Evolutionary conservation across 1,284 basidiomycete species (phyloP), one percentile per base, ranked within the genome.

Genomic region (Athelia psychrophila): DNA sequence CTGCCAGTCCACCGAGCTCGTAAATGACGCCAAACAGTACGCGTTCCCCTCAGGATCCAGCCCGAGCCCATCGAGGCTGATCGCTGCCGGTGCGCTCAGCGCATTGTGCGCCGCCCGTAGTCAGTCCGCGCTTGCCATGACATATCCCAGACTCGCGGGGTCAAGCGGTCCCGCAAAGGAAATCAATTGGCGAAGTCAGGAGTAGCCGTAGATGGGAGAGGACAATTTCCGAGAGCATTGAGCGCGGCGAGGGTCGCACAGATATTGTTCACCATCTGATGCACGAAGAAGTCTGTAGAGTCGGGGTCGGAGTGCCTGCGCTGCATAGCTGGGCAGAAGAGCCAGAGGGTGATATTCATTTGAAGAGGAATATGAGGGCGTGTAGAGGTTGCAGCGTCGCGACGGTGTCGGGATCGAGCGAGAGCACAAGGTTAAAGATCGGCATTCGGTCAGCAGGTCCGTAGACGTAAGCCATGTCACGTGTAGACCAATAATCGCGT

Each of bases 261-360:
- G 3, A 92, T 91, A 62, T 97, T 97, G 73, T 95, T 93, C 60
- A 96, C 93, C 47, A 93, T 91, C 70, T 95, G 93, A 62, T 94
- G 89, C 0, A 91, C 91, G 65, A 95, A 95, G 71, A 93, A 95
- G 5, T 93, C 91, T 4, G 88, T 78, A 62, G 91, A 92, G 23
- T 85, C 81, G 44, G 77, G 70, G 59, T 94, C 91, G 61, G 83
- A 83, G 50, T 79, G 73, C 44, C 88, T 88, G 9, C 74, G 69
- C 40, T 70, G 72, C 16, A 77, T 72, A 44, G 73, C 69, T 44
- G 72, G 62, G 54, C 79, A 74, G 52, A 66, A 22, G 74, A 70
- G 22, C 59, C 63, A 22, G 73, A 70, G 3, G 69, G 65, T 36
- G 86, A 84, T 25, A 92, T 74, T 84, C 91, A 96, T 76, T 96